A percentile compares a stretch with the other conserved stretches of the same genome.
phyloP scores from a whole-genome alignment of 176 grass and related monocot genomes.

The Phragmites australis region DNA sequence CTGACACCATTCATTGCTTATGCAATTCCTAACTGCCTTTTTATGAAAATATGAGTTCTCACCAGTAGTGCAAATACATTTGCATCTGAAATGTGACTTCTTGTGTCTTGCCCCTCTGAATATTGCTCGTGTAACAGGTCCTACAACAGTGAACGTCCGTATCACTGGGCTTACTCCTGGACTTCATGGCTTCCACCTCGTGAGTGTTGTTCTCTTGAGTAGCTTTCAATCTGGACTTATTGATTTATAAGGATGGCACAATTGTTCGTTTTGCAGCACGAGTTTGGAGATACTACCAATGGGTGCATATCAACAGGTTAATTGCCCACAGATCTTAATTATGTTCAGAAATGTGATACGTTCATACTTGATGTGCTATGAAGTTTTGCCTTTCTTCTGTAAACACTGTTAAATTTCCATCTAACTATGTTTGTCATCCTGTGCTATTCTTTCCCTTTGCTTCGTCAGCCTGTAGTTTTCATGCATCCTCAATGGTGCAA shows the following conservation, averaged over 20 bases:
- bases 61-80: neutral
- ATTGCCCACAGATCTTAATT: neutral
- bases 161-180: conserved; percentile 81
- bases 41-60: neutral
- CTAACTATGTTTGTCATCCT: neutral
- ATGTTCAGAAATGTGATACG: neutral
- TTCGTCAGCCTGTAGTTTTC: neutral
- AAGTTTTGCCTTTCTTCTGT: neutral
- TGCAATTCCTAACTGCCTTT: neutral
- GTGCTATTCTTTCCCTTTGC: neutral
- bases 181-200: conserved; percentile 83
- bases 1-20: neutral
- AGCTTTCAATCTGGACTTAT: neutral
- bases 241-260: neutral
- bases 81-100: neutral
- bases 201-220: conserved; percentile 36
- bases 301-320: conserved; percentile 96
- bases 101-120: neutral
- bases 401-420: conserved; percentile 8
- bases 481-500: neutral
- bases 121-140: conserved; percentile 50
- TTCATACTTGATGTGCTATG: neutral
- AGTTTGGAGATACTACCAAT: conserved; percentile 88
- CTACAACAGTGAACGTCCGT: conserved; percentile 68
- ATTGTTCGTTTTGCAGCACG: conserved; percentile 57